Evolutionary conservation across 225 moss, liverwort and hornwort genomes (phyloP), one percentile per base, ranked within the genome.

Genomic region (Thuidium tamariscinum): DNA sequence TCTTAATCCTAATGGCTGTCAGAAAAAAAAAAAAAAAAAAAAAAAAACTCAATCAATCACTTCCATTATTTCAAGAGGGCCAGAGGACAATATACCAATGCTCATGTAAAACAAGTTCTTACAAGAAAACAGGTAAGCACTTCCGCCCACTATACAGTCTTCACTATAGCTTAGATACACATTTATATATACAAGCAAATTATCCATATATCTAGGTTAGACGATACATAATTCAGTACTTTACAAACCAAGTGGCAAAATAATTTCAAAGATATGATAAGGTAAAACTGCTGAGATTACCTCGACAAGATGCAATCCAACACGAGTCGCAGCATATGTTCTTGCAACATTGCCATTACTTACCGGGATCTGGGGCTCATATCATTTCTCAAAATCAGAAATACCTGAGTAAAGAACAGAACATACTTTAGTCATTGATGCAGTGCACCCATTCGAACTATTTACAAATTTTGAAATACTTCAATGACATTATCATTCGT

Each of bases 271-370:
- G 13, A 68, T 56, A 71, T 27, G 44, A 29, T 44, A 44, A 71
- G 29, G 27, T 44, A 29, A 71, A 29, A 20, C 36, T 70, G 29
- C 6, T 69, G 16, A 42, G 67, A 59, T 52, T 83, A 95, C 95
- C 95, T 95, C 94, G 44, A 95, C 91, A 14, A 95, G 90, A 83
- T 96, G 95, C 71, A 96, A 91, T 69, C 91, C 95, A 62, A 94
- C 93, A 85, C 91, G 83, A 72, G 94, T 93, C 59, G 96, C 95
- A 32, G 96, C 95, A 87, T 94, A 95, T 84, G 89, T 95, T 69
- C 95, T 95, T 77, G 95, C 95, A 87, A 96, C n/a, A n/a, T n/a
- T n/a, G n/a, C n/a, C n/a, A n/a, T n/a, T n/a, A n/a, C n/a, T n/a
- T 94, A 88, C 95, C 37, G 95, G 95, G 85, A 96, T 96, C 93